phyloP scores from a whole-genome alignment of 306 rosid species.

The Begonia fuchsioides region DNA sequence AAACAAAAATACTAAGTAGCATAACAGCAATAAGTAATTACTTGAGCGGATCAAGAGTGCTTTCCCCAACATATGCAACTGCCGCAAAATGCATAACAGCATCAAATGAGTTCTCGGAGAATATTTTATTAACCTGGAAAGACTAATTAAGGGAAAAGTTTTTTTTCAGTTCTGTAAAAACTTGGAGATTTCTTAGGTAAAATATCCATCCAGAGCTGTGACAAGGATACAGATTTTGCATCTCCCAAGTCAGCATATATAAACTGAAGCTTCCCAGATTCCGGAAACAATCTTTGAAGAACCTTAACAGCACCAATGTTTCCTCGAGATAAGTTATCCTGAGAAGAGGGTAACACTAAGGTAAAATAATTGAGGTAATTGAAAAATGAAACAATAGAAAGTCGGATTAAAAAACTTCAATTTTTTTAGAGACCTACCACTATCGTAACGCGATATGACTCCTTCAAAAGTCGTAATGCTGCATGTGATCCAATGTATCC shows the following conservation, averaged over 20 bases:
- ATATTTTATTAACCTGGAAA: slow-evolving; percentile 61
- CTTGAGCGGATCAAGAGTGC: slow-evolving; percentile 88
- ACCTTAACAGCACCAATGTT: slow-evolving; percentile 72
- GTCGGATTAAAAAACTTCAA: background rate
- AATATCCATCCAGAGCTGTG: background rate
- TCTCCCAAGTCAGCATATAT: slow-evolving; percentile 90
- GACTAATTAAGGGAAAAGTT: slow-evolving; percentile 1
- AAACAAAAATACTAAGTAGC: too few species aligned
- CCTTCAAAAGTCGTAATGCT: slow-evolving; percentile 57
- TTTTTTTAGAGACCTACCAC: slow-evolving; percentile 34
- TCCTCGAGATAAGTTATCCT: slow-evolving; percentile 90
- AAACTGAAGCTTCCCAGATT: slow-evolving; percentile 83
- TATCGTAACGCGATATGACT: slow-evolving; percentile 72
- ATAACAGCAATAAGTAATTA: slow-evolving; percentile 22
- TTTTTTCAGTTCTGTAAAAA: background rate
- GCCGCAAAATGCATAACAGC: slow-evolving; percentile 99
- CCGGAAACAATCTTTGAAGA: slow-evolving; percentile 59
- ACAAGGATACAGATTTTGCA: slow-evolving; percentile 53
- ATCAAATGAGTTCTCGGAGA: slow-evolving; percentile 83
- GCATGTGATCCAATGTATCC: slow-evolving; percentile 98
- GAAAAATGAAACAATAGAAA: background rate
- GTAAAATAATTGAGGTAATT: background rate
- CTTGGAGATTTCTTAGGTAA: background rate
- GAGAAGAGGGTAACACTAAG: slow-evolving; percentile 1
- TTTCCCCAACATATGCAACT: slow-evolving; percentile 96